Conservation (phyloP, 106 monocot genomes). For the Phalaenopsis aphrodite region DNA sequence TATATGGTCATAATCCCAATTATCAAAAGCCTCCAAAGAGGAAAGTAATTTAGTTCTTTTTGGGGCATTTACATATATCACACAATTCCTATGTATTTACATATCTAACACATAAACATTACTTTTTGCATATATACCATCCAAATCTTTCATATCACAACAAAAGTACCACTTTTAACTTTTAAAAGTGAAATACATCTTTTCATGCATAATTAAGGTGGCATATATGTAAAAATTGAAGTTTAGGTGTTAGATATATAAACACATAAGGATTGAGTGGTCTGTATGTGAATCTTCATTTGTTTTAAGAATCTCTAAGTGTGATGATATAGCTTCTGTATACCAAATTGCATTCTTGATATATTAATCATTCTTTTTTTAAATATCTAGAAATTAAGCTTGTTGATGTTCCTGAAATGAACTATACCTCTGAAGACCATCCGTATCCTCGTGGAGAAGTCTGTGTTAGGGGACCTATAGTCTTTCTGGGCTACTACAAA, state of each 20-base stretch:
- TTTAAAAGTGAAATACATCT: too few species aligned
- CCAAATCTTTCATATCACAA: too few species aligned
- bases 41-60: not conserved
- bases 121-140: too few species aligned
- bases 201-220: too few species aligned
- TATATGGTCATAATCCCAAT: not conserved
- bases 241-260: too few species aligned
- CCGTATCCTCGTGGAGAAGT: constrained; percentile 98
- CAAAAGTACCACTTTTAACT: too few species aligned
- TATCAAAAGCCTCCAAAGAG: not conserved
- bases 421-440: constrained; percentile 80
- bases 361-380: not conserved
- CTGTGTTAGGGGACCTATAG: constrained; percentile 58
- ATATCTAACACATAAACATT: too few species aligned
- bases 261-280: too few species aligned
- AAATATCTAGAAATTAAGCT: constrained; percentile 84
- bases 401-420: constrained; percentile 99
- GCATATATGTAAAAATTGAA: too few species aligned
- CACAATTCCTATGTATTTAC: too few species aligned
- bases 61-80: too few species aligned
- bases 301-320: not conserved
- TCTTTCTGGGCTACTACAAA: constrained; percentile 44
- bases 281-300: too few species aligned
- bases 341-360: not conserved
- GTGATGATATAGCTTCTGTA: not conserved